Conservation (phyloP, 345 rosid species). For the Cochlearia excelsa region DNA sequence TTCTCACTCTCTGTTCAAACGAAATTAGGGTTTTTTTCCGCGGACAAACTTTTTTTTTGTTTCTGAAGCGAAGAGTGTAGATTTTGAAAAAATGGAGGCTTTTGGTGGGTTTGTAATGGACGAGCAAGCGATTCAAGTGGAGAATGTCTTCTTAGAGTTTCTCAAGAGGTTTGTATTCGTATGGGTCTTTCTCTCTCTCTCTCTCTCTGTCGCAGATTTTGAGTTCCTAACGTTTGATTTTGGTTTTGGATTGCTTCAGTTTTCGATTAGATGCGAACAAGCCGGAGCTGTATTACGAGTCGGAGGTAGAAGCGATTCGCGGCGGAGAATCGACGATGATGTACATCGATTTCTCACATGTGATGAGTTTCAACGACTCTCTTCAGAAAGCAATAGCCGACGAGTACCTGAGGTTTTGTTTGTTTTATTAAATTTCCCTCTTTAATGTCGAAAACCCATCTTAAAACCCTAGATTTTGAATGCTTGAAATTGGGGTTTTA, state of each 20-base stretch:
- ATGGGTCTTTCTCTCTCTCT: too few relatives aligned
- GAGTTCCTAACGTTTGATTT: background rate
- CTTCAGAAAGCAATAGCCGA: slow-evolving; percentile 84
- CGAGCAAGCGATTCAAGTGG: slow-evolving; percentile 79
- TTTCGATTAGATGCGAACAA: slow-evolving; percentile 51
- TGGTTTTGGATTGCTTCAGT: slow-evolving; percentile 34
- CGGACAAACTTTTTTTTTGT: background rate
- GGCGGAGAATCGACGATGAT: slow-evolving; percentile 73
- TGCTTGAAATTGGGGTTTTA: background rate
- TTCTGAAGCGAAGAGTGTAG: background rate
- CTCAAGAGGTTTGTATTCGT: slow-evolving; percentile 60
- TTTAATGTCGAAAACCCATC: background rate
- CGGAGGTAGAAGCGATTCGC: slow-evolving; percentile 69
- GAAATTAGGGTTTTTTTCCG: slow-evolving; percentile 23
- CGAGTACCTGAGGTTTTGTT: slow-evolving; percentile 64
- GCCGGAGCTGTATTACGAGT: slow-evolving; percentile 57
- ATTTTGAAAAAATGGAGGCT: slow-evolving; percentile 50
- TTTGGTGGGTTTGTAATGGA: slow-evolving; percentile 69
- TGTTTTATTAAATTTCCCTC: background rate
- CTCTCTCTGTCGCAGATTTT: background rate
- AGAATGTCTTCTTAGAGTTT: slow-evolving; percentile 80
- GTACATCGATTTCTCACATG: slow-evolving; percentile 86
- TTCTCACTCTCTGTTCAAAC: slow-evolving; percentile 9
- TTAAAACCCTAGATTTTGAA: background rate
- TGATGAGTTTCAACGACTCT: slow-evolving; percentile 69